phyloP scores from a whole-genome alignment of 345 rosid genomes.

The thale cress (Arabidopsis thaliana) region TAIR10.1 NC_003075.7:5444001-5444500 shows the following conservation, averaged over 20 bases:
- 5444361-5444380: not conserved
- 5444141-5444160: not conserved
- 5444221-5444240: too few relatives aligned
- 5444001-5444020: not conserved
- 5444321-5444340: slow-evolving; percentile 10
- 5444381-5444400: slow-evolving; percentile 28
- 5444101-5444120: not conserved
- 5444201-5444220: too few relatives aligned
- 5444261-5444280: not conserved
- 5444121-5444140: not conserved
- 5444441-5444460: slow-evolving; percentile 44
- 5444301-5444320: not conserved
- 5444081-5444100: not conserved
- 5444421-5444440: slow-evolving; percentile 20
- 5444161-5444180: not conserved
- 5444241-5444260: too few relatives aligned
- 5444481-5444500: slow-evolving; percentile 39
- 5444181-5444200: too few relatives aligned
- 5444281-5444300: not conserved
- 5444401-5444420: slow-evolving; percentile 20
- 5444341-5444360: slow-evolving; percentile 39
- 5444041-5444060: not conserved
- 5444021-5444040: not conserved
- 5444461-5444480: slow-evolving; percentile 28
- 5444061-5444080: too few relatives aligned